Evolutionary conservation across 805 yeast species (phyloP).

Genomic region (Lachancea meyersii): DNA sequence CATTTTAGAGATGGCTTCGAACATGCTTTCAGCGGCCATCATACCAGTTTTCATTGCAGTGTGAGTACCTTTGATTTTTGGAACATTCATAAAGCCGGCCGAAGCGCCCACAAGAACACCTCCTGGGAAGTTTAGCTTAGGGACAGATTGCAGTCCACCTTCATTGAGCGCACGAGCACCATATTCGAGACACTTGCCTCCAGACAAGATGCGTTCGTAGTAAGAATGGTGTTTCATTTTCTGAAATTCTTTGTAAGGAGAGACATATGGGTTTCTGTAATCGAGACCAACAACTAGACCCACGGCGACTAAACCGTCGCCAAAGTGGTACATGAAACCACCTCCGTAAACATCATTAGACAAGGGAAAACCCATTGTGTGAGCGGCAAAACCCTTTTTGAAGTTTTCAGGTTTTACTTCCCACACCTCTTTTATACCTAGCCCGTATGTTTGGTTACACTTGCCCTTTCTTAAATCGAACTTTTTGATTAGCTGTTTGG

Average conservation of each 20-base stretch:
- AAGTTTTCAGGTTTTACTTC: constrained; percentile 80
- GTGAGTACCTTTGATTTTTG: constrained; percentile 95
- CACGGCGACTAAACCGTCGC: constrained; percentile 82
- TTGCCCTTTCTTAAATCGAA: constrained; percentile 60
- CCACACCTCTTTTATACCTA: constrained; percentile 97
- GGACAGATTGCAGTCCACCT: constrained; percentile 94
- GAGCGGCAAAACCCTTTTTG: constrained; percentile 73
- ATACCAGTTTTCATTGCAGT: constrained; percentile 96
- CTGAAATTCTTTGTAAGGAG: constrained; percentile 96
- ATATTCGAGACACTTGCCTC: constrained; percentile 89
- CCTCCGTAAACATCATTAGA: constrained; percentile 79
- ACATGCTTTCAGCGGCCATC: constrained; percentile 86
- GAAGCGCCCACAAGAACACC: constrained; percentile 92
- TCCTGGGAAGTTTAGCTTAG: constrained; percentile 88
- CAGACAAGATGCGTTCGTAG: constrained; percentile 64
- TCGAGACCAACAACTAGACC: constrained; percentile 96
- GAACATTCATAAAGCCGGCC: constrained; percentile 96
- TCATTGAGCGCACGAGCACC: constrained; percentile 96
- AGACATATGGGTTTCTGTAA: constrained; percentile 88
- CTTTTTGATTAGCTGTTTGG: constrained; percentile 67
- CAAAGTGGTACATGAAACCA: constrained; percentile 95
- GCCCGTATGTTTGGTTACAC: constrained; percentile 84
- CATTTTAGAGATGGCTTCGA: constrained; percentile 43
- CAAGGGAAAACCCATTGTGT: constrained; percentile 86
- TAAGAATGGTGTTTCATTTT: constrained; percentile 88